Conservation (phyloP, 2,329 filamentous ascomycete species). For the Botrytis deweyae region DNA sequence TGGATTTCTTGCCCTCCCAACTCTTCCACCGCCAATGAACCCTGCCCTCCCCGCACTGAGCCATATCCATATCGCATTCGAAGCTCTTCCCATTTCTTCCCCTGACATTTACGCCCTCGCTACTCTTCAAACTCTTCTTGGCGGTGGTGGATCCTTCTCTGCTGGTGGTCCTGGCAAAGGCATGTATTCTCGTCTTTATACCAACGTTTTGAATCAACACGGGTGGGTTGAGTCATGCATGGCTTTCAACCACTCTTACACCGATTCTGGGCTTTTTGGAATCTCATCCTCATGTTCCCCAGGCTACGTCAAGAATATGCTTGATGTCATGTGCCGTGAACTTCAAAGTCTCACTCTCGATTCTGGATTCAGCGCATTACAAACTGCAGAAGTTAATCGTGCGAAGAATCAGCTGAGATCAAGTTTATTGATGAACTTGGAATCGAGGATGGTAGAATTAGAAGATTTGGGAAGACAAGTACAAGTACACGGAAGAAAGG, state of each 20-base stretch:
- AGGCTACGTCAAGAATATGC: conserved; percentile 74
- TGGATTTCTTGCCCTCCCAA: conserved; percentile 83
- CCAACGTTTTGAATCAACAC: conserved; percentile 95
- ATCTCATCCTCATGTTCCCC: conserved; percentile 86
- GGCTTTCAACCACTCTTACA: conserved; percentile 97
- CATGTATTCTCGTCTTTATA: conserved; percentile 98
- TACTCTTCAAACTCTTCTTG: conserved; percentile 91
- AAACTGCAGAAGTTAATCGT: conserved; percentile 75
- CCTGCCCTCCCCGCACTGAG: conserved; percentile 78
- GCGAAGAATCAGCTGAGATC: conserved; percentile 96
- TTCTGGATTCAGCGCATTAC: conserved; percentile 69
- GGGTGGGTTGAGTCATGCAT: conserved; percentile 96
- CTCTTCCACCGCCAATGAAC: conserved; percentile 74
- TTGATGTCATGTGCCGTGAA: conserved; percentile 94
- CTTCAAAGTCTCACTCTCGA: conserved; percentile 76
- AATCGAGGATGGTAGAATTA: conserved; percentile 94
- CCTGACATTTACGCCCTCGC: conserved; percentile 95
- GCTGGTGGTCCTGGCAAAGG: conserved; percentile 96
- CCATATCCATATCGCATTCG: conserved; percentile 93
- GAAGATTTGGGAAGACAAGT: conserved; percentile 94
- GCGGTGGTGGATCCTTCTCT: conserved; percentile 93
- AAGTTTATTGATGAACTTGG: conserved; percentile 92
- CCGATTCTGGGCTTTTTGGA: conserved; percentile 91
- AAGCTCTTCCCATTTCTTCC: conserved; percentile 85
- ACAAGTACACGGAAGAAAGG: conserved; percentile 91